Evolutionary conservation across 2,329 filamentous ascomycete species (phyloP), one percentile per base, ranked within the genome.

Genomic region (Ceratocystis papillata): DNA sequence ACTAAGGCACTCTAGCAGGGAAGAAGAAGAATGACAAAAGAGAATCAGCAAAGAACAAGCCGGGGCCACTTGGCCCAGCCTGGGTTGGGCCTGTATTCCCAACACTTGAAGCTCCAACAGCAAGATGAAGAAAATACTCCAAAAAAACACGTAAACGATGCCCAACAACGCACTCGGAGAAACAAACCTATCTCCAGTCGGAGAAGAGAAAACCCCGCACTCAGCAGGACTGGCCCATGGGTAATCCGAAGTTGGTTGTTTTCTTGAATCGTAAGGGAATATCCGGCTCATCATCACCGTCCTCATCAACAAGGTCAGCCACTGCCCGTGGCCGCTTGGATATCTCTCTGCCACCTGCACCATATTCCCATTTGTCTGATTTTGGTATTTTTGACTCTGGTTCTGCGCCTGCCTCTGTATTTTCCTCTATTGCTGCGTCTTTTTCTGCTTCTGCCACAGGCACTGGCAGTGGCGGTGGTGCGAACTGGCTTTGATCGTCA

Each of bases 261-360:
- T 71, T 75, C 70, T 73, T 79, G 50, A 81, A 72, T 70, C 76
- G 79, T 37, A 81, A 73, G 1, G 79, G 77, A 33, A 81, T 74
- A 28, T 80, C 78, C n/a, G 70, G 68, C 55, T 77, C 75, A 17
- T 75, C 70, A 3, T 70, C 71, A 41, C 74, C 73, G 41, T 69
- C 69, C 25, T 67, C 68, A 28, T 67, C 62, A 59, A 59, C 22
- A 15, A 59, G 15, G 15, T 37, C 55, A 30, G 55, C 28, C 25
- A 59, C 28, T 59, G 20, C n/a, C 55, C 55, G 55, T n/a, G 55
- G 28, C 15, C 17, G 55, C 55, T 59, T 59, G 15, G 55, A 59
- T 15, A 4, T 37, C 12, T 59, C 48, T 28, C 48, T 53, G 28
- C 25, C 28, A 20, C 30, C 30, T 25, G 15, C 55, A 8, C 55